A percentile compares a stretch with the other conserved stretches of the same genome.
These are phyloP conservation scores for Dendrobium catenatum DNA, from an alignment of 106 monocot species.

Conservation along the genomic window DNA sequence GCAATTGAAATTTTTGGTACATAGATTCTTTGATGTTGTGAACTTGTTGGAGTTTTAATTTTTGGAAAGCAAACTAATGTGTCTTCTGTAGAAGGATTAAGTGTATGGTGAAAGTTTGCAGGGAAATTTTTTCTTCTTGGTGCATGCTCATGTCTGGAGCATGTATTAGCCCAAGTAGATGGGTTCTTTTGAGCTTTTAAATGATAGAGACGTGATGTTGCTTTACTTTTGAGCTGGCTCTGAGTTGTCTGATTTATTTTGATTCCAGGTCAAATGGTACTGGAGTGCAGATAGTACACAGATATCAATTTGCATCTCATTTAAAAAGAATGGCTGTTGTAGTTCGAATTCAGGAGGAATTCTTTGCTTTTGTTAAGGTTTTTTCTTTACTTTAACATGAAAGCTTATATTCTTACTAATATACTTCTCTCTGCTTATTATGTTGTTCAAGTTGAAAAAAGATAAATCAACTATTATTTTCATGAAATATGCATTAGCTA, in stretches of 20 bases:
- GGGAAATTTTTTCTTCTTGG: background rate
- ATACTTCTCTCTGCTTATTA: background rate
- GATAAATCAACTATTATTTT: constrained; percentile 1
- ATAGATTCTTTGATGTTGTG: background rate
- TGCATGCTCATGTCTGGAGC: background rate
- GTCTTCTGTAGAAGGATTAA: background rate
- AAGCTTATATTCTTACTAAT: background rate
- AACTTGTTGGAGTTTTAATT: background rate
- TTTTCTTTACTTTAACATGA: background rate
- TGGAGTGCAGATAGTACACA: constrained; percentile 90
- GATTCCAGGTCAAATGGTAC: constrained; percentile 70
- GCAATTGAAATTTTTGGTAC: background rate
- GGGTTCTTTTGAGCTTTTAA: background rate
- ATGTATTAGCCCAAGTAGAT: background rate
- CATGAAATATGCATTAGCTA: background rate
- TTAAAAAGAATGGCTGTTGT: constrained; percentile 98
- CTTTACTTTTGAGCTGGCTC: background rate
- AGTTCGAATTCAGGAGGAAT: constrained; percentile 75
- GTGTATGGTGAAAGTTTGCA: background rate
- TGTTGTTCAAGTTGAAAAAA: background rate
- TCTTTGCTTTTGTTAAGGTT: constrained; percentile 92
- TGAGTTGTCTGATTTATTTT: background rate
- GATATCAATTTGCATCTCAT: constrained; percentile 97
- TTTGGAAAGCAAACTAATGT: background rate
- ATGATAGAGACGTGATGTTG: background rate